Conservation (phyloP, 2,329 filamentous ascomycete species). For the Xylaria sp. region DNA sequence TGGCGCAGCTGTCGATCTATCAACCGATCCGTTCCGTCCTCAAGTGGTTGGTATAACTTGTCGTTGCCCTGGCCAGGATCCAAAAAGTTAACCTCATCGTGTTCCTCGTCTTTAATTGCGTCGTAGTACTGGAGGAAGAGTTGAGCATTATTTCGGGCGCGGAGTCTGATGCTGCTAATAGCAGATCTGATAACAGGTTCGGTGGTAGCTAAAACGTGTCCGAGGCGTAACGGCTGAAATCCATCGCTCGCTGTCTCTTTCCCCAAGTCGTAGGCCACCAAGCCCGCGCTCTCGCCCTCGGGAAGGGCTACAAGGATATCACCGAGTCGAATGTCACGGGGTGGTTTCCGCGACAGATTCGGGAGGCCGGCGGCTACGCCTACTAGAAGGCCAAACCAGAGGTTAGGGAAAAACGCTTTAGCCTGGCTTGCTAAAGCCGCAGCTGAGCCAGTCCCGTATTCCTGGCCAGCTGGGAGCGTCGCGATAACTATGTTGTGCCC, state of each 20-base stretch:
- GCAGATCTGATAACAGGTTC: conserved; percentile 28
- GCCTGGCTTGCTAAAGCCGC: conserved; percentile 24
- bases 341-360: conserved; percentile 1
- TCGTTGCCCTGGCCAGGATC: conserved; percentile 19
- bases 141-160: background rate
- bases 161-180: conserved; percentile 23
- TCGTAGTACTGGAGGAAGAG: conserved; percentile 22
- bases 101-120: conserved; percentile 16
- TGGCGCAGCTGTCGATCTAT: background rate
- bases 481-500: conserved; percentile 28
- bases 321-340: conserved; percentile 28
- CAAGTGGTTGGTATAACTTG: background rate
- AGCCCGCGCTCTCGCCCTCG: conserved; percentile 11
- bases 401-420: conserved; percentile 25
- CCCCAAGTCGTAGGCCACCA: conserved; percentile 18
- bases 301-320: conserved; percentile 27
- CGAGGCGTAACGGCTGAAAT: background rate
- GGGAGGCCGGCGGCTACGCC: conserved; percentile 30
- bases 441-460: conserved; percentile 21
- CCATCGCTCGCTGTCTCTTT: conserved; percentile 14
- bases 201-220: conserved; percentile 14
- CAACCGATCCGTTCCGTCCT: conserved; percentile 8
- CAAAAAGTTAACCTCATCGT: conserved; percentile 6
- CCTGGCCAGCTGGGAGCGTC: conserved; percentile 15
- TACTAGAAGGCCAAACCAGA: conserved; percentile 24